Base-by-base conservation (phyloP, 139 green algal species). In the Parachlorella kessleri region DNA sequence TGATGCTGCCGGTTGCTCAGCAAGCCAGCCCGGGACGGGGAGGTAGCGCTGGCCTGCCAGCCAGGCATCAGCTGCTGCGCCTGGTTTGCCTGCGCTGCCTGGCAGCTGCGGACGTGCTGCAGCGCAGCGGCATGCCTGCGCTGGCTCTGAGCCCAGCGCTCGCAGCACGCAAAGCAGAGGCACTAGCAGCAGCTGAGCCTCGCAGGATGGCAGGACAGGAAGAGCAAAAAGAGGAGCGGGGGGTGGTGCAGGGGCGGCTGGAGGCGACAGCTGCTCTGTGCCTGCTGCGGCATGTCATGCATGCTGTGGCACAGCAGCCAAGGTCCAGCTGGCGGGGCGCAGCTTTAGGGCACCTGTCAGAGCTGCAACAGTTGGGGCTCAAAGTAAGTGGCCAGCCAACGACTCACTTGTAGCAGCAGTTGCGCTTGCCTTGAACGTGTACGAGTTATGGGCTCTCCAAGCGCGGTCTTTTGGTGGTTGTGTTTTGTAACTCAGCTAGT, bases 1-100 rank as follows among this genome's bases (percentile, higher is more conserved):
- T 59, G 70, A 54, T 81, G 41, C 55, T 80, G 8, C 5, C 32
- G 23, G 63, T 35, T 26, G 4, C 38, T 59, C 48, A 59, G 21
- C 14, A 18, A 71, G 23, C 23, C 28, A 5, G 66, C 7, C 2
- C 4, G 59, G 26, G 66, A 72, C 32, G 63, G 40, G 65, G 41
- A 41, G 48, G 78, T 54, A 23, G 5, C 35, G 72, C n/a, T 80
- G 40, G 75, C 73, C 73, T 78, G 4, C 37, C 10, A 18, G 39
- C 73, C 48, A 59, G n/a, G n/a, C 48, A 59, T 10, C 48, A 68
- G 23, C 30, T 80, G 67, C 67, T 69, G 2, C 26, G 32, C 24
- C 72, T 75, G 54, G 72, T 84, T 36, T 66, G 35, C 1, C 55
- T 81, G 38, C n/a, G 32, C 18, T 68, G 63, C n/a, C 41, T 39